Conservation (phyloP, 192 early-diverging fungal species). For the Coemansia reversa region DNA sequence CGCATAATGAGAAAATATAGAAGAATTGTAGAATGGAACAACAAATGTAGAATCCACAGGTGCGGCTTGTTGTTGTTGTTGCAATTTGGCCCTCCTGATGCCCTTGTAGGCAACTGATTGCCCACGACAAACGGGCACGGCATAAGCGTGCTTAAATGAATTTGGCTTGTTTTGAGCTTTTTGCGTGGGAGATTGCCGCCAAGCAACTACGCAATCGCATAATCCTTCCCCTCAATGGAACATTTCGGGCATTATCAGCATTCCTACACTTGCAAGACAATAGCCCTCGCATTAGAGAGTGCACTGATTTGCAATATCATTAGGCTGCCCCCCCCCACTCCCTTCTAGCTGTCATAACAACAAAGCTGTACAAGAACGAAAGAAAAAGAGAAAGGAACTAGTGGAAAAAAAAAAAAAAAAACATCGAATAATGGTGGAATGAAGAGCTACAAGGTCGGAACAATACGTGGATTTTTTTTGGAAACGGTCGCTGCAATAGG, state of each 20-base stretch:
- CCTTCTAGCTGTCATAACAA: neutral
- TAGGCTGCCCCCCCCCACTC: neutral
- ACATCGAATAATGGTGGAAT: neutral
- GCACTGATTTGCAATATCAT: neutral
- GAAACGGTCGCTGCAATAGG: neutral
- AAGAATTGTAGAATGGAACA: neutral
- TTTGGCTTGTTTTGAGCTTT: neutral
- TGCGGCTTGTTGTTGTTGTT: neutral
- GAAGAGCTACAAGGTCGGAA: neutral
- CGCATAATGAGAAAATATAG: neutral
- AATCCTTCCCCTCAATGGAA: neutral
- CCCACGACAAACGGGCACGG: neutral
- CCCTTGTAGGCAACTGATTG: neutral
- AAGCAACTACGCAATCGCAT: neutral
- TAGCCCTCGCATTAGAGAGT: neutral
- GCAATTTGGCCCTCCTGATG: neutral
- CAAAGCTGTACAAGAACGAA: constrained; percentile 6
- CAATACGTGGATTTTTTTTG: constrained; percentile 1
- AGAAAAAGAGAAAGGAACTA: constrained; percentile 6
- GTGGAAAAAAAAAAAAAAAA: neutral
- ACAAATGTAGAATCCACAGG: neutral
- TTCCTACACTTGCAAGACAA: neutral
- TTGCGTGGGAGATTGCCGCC: neutral
- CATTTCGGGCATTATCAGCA: neutral
- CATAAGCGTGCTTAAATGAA: neutral